These are phyloP conservation scores for Cladosporium phlei DNA, from an alignment of 2,329 filamentous ascomycete species.

Conservation along the genomic window DNA sequence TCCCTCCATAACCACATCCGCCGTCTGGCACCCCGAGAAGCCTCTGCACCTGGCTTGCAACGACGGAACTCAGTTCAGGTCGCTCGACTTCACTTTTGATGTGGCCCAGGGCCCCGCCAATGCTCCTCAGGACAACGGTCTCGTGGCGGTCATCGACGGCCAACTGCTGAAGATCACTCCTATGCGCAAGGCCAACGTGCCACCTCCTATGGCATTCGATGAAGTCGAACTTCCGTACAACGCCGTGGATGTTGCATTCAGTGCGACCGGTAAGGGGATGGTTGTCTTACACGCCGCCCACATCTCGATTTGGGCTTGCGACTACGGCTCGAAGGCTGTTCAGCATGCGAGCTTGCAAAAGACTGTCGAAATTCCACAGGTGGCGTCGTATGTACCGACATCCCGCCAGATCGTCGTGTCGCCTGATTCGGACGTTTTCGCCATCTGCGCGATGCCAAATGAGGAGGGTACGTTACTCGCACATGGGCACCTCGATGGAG, in stretches of 20 bases:
- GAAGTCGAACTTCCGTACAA: conserved; percentile 62
- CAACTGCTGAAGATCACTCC: conserved; percentile 77
- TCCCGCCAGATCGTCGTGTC: conserved; percentile 47
- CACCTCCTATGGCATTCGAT: conserved; percentile 85
- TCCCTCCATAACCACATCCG: neutral
- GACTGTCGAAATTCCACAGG: conserved; percentile 8
- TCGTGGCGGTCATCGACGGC: conserved; percentile 79
- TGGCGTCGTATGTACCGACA: neutral
- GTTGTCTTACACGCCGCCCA: conserved; percentile 65
- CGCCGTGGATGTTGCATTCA: conserved; percentile 71
- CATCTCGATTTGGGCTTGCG: conserved; percentile 67
- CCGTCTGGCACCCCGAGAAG: conserved; percentile 79
- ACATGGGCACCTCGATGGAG: neutral
- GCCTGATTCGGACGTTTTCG: conserved; percentile 33
- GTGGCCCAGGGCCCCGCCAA: conserved; percentile 64
- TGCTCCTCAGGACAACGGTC: conserved; percentile 63
- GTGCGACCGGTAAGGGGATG: conserved; percentile 58
- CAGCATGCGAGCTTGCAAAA: conserved; percentile 37
- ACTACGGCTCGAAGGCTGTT: conserved; percentile 51
- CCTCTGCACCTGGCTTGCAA: conserved; percentile 58
- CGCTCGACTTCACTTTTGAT: conserved; percentile 62
- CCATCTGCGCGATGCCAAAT: conserved; percentile 25
- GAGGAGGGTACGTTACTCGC: conserved; percentile 12
- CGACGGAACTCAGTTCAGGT: conserved; percentile 13
- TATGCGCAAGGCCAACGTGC: conserved; percentile 75